Evolutionary conservation across 2,329 filamentous ascomycete genomes (phyloP).

Genomic region (Cladophialophora exuberans): DNA sequence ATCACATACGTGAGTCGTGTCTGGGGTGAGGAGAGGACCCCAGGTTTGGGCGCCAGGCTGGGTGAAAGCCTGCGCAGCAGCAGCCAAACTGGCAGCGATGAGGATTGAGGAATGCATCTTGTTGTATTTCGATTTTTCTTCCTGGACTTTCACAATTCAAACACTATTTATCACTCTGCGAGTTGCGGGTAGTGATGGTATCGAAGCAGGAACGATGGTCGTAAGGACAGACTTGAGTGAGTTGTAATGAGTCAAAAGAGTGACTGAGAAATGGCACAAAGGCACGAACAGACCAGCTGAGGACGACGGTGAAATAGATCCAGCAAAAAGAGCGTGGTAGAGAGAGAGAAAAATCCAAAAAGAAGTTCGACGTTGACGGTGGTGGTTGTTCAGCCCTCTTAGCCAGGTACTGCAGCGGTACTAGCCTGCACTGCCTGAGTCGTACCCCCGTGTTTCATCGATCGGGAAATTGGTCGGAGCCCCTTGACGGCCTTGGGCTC

Average conservation of each 20-base stretch:
- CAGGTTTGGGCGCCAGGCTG: conserved; percentile 25
- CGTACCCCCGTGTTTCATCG: conserved; percentile 30
- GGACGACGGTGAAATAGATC: conserved; percentile 3
- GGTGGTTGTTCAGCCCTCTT: conserved; percentile 24
- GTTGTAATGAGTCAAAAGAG: conserved; percentile 17
- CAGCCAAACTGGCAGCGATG: conserved; percentile 68
- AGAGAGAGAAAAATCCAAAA: not conserved
- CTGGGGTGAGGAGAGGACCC: conserved; percentile 32
- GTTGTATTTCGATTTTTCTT: not conserved
- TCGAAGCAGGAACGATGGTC: not conserved
- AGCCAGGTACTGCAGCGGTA: too few species aligned
- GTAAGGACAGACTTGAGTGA: conserved; percentile 18
- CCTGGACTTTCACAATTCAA: not conserved
- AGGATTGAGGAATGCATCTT: conserved; percentile 37
- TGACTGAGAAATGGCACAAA: conserved; percentile 12
- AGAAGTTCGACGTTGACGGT: not conserved
- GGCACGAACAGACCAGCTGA: conserved; percentile 15
- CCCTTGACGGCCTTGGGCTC: not conserved
- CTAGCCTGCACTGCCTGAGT: too few species aligned
- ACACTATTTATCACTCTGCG: not conserved
- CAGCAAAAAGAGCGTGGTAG: conserved; percentile 4
- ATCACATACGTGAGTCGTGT: conserved; percentile 19
- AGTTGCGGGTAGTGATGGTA: not conserved
- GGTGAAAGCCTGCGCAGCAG: conserved; percentile 64
- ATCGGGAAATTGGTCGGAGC: conserved; percentile 25